phyloP scores from a whole-genome alignment of 2,329 filamentous ascomycete species.

The Fusarium sp. region DNA sequence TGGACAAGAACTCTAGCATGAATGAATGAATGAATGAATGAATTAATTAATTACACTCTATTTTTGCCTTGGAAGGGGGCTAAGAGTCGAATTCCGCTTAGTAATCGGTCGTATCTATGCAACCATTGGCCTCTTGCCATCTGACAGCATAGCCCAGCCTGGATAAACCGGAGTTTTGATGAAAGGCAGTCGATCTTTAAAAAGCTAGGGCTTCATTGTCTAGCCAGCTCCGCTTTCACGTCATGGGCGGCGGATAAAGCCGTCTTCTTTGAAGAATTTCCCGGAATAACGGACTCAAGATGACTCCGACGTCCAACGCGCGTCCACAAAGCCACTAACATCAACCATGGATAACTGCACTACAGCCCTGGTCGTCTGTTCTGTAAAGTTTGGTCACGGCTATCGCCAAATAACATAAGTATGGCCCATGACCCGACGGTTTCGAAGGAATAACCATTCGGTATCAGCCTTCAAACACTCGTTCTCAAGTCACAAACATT shows the following conservation, averaged over 20 bases:
- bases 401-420: not conserved
- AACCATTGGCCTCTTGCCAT: not conserved
- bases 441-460: not conserved
- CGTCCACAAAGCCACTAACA: not conserved
- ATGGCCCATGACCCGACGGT: not conserved
- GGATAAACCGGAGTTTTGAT: not conserved
- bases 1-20: not conserved
- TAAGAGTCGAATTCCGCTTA: not conserved
- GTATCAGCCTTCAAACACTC: not conserved
- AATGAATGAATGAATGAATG: not conserved
- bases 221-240: not conserved
- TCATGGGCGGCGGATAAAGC: not conserved
- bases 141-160: not conserved
- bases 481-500: not conserved
- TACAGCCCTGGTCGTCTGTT: not conserved
- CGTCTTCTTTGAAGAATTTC: not conserved
- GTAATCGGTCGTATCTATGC: not conserved
- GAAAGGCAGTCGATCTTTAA: not conserved
- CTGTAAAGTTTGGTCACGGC: not conserved
- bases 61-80: not conserved
- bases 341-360: not conserved
- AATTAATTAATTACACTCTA: not conserved
- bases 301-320: not conserved
- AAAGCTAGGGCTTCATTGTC: not conserved
- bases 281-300: not conserved